Conservation (phyloP, 2,329 filamentous ascomycete species). For the Clonostachys sp. region DNA sequence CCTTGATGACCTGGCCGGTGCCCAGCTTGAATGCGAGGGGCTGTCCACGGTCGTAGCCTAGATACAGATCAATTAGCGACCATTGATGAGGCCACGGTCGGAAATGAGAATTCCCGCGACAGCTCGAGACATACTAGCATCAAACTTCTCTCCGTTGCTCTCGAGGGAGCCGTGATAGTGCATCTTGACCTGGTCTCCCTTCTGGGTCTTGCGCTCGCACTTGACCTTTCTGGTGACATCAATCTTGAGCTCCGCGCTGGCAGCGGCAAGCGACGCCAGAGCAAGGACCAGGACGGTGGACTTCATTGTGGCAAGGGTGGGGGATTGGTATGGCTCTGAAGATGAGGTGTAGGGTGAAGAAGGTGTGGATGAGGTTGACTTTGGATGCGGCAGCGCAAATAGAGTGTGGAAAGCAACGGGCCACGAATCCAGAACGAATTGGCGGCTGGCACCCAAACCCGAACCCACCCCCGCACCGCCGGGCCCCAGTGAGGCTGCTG, state of each 20-base stretch:
- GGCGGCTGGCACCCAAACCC: too few relatives aligned
- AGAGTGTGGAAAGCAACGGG: too few relatives aligned
- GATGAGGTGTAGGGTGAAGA: too few relatives aligned
- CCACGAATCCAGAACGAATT: too few relatives aligned
- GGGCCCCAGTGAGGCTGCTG: too few relatives aligned
- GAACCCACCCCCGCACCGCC: too few relatives aligned
- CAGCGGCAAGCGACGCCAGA: constrained; percentile 42
- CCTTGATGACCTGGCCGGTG: constrained; percentile 79
- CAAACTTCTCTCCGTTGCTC: constrained; percentile 72
- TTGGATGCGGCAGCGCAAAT: too few relatives aligned
- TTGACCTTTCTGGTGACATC: constrained; percentile 70
- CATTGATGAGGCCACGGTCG: neutral
- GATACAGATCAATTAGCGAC: neutral
- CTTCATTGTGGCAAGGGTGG: constrained; percentile 36
- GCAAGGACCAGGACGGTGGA: constrained; percentile 41
- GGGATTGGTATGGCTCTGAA: too few relatives aligned
- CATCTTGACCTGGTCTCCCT: constrained; percentile 76
- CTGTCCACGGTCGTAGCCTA: constrained; percentile 66
- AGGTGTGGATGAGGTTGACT: too few relatives aligned
- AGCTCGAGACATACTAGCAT: constrained; percentile 52
- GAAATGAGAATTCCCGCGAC: neutral
- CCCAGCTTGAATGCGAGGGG: constrained; percentile 82
- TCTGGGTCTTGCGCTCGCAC: constrained; percentile 72
- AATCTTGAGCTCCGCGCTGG: constrained; percentile 64
- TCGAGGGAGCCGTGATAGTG: constrained; percentile 85